Percentiles rank a stretch among this genome's conserved stretches.
phyloP scores from a whole-genome alignment of 768 basidiomycete genomes.

The Trametes punicea region DNA sequence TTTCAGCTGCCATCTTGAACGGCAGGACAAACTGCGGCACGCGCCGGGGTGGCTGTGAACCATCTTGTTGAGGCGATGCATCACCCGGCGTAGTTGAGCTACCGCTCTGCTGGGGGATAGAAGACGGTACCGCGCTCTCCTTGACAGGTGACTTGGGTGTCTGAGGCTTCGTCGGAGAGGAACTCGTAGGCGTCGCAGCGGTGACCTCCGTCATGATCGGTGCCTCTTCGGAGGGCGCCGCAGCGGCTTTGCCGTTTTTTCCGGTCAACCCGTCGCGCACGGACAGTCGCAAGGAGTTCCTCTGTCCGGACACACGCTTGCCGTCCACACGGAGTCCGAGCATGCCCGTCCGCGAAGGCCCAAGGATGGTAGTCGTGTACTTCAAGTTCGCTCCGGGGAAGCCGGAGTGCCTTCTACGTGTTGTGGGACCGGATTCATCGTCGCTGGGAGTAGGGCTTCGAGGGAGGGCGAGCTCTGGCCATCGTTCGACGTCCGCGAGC shows the following conservation, averaged over 20 bases:
- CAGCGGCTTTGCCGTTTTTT: neutral
- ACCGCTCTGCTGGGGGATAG: conserved; percentile 3
- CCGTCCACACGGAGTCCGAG: conserved; percentile 76
- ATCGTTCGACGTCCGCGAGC: conserved; percentile 72
- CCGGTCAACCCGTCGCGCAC: neutral
- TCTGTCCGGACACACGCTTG: conserved; percentile 37
- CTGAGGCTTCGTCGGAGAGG: conserved; percentile 4
- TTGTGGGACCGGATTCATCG: conserved; percentile 53
- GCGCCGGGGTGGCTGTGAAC: conserved; percentile 33
- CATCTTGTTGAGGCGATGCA: conserved; percentile 8
- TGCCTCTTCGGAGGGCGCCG: neutral
- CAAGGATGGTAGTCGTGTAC: conserved; percentile 89
- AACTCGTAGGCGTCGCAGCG: conserved; percentile 3
- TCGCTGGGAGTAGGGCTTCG: conserved; percentile 71
- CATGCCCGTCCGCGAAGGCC: conserved; percentile 59
- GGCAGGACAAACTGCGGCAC: conserved; percentile 63
- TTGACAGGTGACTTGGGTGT: conserved; percentile 7
- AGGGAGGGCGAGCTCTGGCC: conserved; percentile 80
- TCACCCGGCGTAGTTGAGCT: neutral
- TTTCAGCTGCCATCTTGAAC: conserved; percentile 82
- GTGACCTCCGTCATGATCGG: conserved; percentile 16
- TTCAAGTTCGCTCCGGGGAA: conserved; percentile 58
- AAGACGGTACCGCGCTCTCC: neutral
- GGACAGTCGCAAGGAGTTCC: conserved; percentile 24
- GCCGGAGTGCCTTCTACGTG: conserved; percentile 31